Evolutionary conservation across 306 rosid genomes (phyloP).

Genomic region (Malus fusca): DNA sequence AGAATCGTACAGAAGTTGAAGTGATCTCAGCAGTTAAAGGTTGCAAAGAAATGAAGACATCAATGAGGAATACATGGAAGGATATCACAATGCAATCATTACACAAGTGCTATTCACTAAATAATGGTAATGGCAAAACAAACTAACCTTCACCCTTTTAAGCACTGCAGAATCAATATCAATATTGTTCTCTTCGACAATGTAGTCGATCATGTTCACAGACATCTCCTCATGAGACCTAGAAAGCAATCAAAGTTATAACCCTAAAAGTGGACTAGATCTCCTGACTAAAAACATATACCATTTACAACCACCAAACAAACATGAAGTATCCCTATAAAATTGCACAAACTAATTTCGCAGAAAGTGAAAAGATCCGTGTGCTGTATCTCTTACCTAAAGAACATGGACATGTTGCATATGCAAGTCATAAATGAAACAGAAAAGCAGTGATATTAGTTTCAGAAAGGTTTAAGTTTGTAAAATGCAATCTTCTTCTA

Average conservation of each 20-base stretch:
- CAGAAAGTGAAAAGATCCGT: neutral
- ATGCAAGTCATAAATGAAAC: neutral
- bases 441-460: neutral
- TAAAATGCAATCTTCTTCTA: constrained; percentile 33
- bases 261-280: constrained; percentile 8
- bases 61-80: constrained; percentile 2
- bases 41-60: neutral
- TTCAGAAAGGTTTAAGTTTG: neutral
- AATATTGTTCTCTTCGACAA: constrained; percentile 70
- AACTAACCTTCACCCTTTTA: constrained; percentile 55
- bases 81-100: neutral
- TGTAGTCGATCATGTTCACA: constrained; percentile 65
- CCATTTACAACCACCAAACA: constrained; percentile 1
- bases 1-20: constrained; percentile 8
- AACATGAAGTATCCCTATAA: neutral
- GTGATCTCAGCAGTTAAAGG: constrained; percentile 7
- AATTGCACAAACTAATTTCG: neutral
- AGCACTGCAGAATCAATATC: constrained; percentile 54
- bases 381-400: neutral
- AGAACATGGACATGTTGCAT: neutral
- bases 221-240: constrained; percentile 97
- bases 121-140: neutral
- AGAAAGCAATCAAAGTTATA: constrained; percentile 2
- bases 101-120: neutral
- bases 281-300: neutral